These are phyloP conservation scores for Ambrosiella cleistominuta DNA, from an alignment of 2,329 filamentous ascomycete genomes.

Conservation along the genomic window DNA sequence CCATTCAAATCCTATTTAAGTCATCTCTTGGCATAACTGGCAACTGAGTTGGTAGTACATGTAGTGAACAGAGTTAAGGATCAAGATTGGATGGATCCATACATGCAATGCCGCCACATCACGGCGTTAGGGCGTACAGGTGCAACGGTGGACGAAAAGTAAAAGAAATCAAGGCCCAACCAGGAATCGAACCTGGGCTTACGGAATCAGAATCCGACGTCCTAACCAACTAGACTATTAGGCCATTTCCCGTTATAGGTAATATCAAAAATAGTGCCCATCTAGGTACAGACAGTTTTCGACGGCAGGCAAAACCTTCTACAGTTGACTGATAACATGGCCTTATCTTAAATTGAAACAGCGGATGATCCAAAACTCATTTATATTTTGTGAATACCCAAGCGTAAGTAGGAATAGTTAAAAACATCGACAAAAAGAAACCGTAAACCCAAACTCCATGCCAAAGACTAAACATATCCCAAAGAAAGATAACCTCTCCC, in stretches of 20 bases:
- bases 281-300: no score
- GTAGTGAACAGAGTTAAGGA: background rate
- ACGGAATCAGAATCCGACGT: conserved; percentile 12
- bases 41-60: background rate
- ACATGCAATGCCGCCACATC: background rate
- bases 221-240: conserved; percentile 13
- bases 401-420: background rate
- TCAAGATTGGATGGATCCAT: background rate
- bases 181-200: conserved; percentile 12
- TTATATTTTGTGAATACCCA: background rate
- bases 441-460: background rate
- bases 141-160: background rate
- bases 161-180: conserved; percentile 3
- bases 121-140: background rate
- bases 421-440: background rate
- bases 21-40: no score
- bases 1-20: background rate
- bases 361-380: no score
- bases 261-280: no score
- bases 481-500: background rate
- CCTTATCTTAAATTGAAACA: no score
- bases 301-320: no score
- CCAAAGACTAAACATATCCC: background rate
- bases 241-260: background rate
- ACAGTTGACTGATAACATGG: no score